These are phyloP conservation scores for Hypsizygus ulmarius DNA, from an alignment of 1,284 basidiomycete species.

Conservation along the genomic window DNA sequence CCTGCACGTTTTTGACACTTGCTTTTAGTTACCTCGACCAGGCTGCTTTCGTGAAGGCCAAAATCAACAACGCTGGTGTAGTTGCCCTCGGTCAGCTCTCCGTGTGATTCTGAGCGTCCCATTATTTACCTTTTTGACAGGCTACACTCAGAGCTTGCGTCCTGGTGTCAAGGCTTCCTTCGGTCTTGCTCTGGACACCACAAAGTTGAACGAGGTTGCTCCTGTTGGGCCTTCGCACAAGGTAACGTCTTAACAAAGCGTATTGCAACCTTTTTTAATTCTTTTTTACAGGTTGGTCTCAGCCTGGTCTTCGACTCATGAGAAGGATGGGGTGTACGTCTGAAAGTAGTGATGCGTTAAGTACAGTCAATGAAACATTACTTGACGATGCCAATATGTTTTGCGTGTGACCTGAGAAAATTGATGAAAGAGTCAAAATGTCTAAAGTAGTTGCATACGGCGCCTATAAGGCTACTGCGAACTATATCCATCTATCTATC, in stretches of 20 bases:
- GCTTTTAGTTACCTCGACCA: slow-evolving; percentile 73
- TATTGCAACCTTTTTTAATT: slow-evolving; percentile 1
- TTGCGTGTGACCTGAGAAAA: not conserved
- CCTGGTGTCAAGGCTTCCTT: slow-evolving; percentile 95
- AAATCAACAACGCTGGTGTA: slow-evolving; percentile 97
- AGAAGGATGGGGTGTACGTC: slow-evolving; percentile 29
- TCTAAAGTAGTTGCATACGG: not conserved
- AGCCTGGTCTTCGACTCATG: slow-evolving; percentile 74
- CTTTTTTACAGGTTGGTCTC: slow-evolving; percentile 55
- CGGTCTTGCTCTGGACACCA: slow-evolving; percentile 90
- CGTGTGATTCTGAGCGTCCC: not conserved
- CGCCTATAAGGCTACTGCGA: slow-evolving; percentile 1
- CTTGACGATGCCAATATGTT: not conserved
- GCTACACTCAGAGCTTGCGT: slow-evolving; percentile 90
- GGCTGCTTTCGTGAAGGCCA: slow-evolving; percentile 94
- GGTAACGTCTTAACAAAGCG: slow-evolving; percentile 31
- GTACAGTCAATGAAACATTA: slow-evolving; percentile 15
- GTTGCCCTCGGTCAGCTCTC: slow-evolving; percentile 68
- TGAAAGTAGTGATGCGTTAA: slow-evolving; percentile 34
- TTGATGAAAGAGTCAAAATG: not conserved
- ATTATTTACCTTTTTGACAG: slow-evolving; percentile 30
- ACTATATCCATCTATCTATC: slow-evolving; percentile 18
- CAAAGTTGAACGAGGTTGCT: slow-evolving; percentile 73
- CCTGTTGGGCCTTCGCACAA: slow-evolving; percentile 72
- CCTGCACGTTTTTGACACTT: slow-evolving; percentile 1